These are phyloP conservation scores for Micractinium sp. DNA, from an alignment of 139 green algal genomes.

Conservation along the genomic window DNA sequence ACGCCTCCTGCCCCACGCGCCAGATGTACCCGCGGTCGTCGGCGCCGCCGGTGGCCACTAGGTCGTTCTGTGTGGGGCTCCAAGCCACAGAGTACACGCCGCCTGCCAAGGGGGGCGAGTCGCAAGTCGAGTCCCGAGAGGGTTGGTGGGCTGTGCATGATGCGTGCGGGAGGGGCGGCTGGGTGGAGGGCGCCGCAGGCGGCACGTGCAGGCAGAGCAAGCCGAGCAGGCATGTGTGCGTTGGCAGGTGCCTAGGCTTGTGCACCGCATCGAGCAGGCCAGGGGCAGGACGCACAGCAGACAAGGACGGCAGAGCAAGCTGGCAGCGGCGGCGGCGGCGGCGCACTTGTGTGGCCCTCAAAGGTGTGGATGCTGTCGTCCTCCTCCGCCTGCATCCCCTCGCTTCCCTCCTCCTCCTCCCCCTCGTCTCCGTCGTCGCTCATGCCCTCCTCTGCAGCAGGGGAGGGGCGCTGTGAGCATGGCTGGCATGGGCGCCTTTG, in stretches of 20 bases:
- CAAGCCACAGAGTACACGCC: conserved; percentile 82
- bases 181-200: background rate
- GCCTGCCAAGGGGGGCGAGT: conserved; percentile 45
- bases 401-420: conserved; percentile 37
- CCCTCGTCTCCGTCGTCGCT: conserved; percentile 32
- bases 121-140: too few relatives aligned
- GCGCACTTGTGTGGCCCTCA: conserved; percentile 62
- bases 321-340: background rate
- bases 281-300: background rate
- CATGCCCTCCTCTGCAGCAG: conserved; percentile 29
- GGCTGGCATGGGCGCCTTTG: background rate
- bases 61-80: conserved; percentile 59
- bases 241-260: too few relatives aligned
- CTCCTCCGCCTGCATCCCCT: conserved; percentile 36
- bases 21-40: conserved; percentile 85
- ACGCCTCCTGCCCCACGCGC: conserved; percentile 74
- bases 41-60: conserved; percentile 81
- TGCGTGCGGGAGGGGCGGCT: too few relatives aligned
- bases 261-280: background rate
- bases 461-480: background rate
- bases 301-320: background rate
- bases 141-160: too few relatives aligned
- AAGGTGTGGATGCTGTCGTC: conserved; percentile 80
- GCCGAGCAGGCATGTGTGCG: too few relatives aligned
- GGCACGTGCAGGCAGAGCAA: too few relatives aligned